Evolutionary conservation across 352 stramenopile species (phyloP), one percentile per base, ranked within the genome.

Genomic region (Phytophthora multivora): DNA sequence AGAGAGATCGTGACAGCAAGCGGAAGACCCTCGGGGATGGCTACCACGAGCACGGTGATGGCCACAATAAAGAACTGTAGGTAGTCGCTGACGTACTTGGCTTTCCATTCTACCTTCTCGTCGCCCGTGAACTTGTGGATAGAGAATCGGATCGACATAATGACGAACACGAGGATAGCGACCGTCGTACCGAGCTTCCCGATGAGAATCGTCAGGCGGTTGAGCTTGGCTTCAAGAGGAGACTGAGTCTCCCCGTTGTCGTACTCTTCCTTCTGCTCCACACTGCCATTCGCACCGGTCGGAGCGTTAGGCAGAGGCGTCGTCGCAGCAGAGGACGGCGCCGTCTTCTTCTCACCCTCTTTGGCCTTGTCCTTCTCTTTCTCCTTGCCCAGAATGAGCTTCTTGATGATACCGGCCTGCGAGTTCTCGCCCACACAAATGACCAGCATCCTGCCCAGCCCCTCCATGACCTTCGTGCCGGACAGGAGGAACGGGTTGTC

Each of bases 1-100:
- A 99, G 77, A 1, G 96, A 91, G 41, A 99, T 95, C 15, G 97
- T 99, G 1, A 99, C 96, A 2, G 97, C 97, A 18, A 99, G 84
- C 4, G 97, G 97, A 10, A 99, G 66, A 21, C 97, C 97, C 74
- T 99, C 97, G 0, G 97, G 97, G 35, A 99, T 98, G 16, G 97
- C 96, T 5, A 99, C 97, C 25, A 99, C 97, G 1, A 99, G 81
- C 33, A 96, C 89, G 1, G 89, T 96, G 61, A 97, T 94, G 6
- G 73, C 76, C 5, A 86, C 83, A 40, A 97, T 92, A 69, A 97
- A 96, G 59, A 89, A 94, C 42, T 89, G 60, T 1, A 97, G 66
- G 51, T 92, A 91, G 40, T 87, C 55, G 51, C 71, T 80, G 36
- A 87, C 43, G 63, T 79, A 91, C 31, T 79, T 78, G 55, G 67